A percentile compares a stretch with the other conserved stretches of the same genome.
Evolutionary conservation across 371 early-diverging fungal genomes (phyloP).

Genomic region (Chytridiales sp.): DNA sequence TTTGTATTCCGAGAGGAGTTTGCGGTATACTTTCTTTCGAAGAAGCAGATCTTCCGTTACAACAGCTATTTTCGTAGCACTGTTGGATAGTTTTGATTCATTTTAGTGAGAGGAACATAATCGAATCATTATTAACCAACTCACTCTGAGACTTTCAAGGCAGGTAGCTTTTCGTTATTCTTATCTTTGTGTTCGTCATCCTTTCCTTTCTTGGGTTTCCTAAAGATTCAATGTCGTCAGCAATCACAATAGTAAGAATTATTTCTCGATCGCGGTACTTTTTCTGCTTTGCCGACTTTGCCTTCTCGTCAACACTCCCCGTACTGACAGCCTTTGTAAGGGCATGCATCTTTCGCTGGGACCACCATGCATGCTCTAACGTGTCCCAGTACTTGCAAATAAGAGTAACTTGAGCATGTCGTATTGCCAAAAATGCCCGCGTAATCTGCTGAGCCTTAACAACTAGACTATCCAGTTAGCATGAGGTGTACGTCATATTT

Average conservation of each 20-base stretch:
- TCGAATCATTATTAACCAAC: neutral
- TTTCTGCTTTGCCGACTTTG: constrained; percentile 24
- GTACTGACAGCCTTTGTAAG: constrained; percentile 20
- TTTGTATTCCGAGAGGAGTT: constrained; percentile 17
- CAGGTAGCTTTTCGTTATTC: constrained; percentile 18
- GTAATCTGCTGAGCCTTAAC: constrained; percentile 42
- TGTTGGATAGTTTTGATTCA: constrained; percentile 10
- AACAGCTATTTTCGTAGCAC: constrained; percentile 29
- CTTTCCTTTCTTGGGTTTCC: constrained; percentile 38
- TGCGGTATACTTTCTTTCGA: constrained; percentile 33
- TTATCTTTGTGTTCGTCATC: constrained; percentile 37
- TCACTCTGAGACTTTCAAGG: constrained; percentile 41
- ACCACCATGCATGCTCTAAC: constrained; percentile 46
- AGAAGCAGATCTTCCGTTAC: constrained; percentile 37
- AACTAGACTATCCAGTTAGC: constrained; percentile 25
- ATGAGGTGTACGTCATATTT: neutral
- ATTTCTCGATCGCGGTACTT: constrained; percentile 20
- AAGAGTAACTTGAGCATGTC: constrained; percentile 36
- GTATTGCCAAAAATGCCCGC: constrained; percentile 28
- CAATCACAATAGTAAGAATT: neutral
- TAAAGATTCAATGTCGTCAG: neutral
- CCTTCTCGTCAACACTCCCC: constrained; percentile 29
- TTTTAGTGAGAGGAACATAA: neutral
- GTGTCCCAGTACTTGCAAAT: constrained; percentile 47
- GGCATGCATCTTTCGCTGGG: constrained; percentile 30